These are phyloP conservation scores for Thinopyrum obtusiflorum DNA, from an alignment of 202 grass and related monocot genomes.

Conservation along the genomic window DNA sequence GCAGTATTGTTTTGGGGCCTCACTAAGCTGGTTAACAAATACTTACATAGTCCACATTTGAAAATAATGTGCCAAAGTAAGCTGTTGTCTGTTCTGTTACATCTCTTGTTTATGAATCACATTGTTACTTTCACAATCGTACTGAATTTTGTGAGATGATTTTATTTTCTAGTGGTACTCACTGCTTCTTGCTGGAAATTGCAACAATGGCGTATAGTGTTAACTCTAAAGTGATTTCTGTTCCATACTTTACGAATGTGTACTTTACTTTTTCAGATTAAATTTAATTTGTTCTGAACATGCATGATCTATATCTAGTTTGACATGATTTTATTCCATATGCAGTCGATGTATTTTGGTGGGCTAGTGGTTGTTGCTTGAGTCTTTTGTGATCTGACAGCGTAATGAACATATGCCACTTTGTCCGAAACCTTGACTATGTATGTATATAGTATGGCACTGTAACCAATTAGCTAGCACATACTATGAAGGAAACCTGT, in stretches of 20 bases:
- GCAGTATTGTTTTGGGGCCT: not conserved
- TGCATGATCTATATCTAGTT: not conserved
- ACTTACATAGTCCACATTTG: not conserved
- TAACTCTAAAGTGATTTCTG: not conserved
- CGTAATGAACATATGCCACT: not conserved
- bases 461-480: not conserved
- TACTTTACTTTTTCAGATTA: not conserved
- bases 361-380: not conserved
- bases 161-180: not conserved
- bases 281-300: not conserved
- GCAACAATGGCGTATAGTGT: not conserved
- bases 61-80: not conserved
- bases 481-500: not conserved
- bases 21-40: not conserved
- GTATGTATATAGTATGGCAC: not conserved
- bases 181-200: not conserved
- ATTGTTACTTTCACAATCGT: not conserved
- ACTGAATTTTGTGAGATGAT: not conserved
- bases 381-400: not conserved
- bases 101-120: not conserved
- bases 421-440: not conserved
- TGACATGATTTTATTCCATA: not conserved
- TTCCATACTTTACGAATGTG: not conserved
- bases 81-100: not conserved
- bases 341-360: not conserved